Percentiles rank a stretch among this genome's conserved stretches.
Evolutionary conservation across 768 basidiomycete species (phyloP).

Genomic region (Tubosaeta sp.): DNA sequence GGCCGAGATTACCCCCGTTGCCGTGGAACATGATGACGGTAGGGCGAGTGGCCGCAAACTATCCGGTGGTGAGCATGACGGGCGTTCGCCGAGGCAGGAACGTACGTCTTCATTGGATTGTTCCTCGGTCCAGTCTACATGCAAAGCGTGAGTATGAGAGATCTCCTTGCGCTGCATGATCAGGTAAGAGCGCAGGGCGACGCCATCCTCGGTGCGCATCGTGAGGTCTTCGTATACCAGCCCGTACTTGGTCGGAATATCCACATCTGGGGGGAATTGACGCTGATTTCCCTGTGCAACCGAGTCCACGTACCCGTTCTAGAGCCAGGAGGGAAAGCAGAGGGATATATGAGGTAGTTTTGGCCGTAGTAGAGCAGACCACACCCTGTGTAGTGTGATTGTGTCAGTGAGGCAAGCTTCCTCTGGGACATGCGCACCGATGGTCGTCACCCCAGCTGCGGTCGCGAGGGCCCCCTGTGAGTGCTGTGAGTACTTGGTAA

Average conservation of each 20-base stretch:
- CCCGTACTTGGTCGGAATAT: conserved; percentile 62
- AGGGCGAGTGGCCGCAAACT: conserved; percentile 56
- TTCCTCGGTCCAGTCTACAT: conserved; percentile 34
- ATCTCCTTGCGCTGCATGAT: conserved; percentile 60
- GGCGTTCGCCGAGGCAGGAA: not conserved
- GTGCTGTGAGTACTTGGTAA: not conserved
- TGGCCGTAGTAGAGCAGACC: conserved; percentile 84
- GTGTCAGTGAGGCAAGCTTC: not conserved
- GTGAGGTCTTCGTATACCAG: conserved; percentile 73
- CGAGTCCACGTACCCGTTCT: conserved; percentile 54
- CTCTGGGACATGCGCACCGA: conserved; percentile 36
- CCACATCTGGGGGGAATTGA: conserved; percentile 50
- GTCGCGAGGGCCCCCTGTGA: conserved; percentile 52
- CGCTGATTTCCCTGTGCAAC: not conserved
- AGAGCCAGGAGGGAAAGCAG: conserved; percentile 76
- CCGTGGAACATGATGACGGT: conserved; percentile 95
- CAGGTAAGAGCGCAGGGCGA: conserved; percentile 74
- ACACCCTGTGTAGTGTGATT: conserved; percentile 40
- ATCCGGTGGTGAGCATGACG: not conserved
- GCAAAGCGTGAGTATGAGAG: conserved; percentile 29
- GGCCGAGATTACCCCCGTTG: conserved; percentile 82
- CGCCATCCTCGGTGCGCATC: conserved; percentile 65
- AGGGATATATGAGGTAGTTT: conserved; percentile 86
- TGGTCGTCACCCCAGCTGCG: conserved; percentile 51
- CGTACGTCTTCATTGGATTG: conserved; percentile 58